Percentiles rank a stretch among this genome's conserved stretches.
Evolutionary conservation across 2,329 filamentous ascomycete genomes (phyloP).

Genomic region (Ascochyta koolunga): DNA sequence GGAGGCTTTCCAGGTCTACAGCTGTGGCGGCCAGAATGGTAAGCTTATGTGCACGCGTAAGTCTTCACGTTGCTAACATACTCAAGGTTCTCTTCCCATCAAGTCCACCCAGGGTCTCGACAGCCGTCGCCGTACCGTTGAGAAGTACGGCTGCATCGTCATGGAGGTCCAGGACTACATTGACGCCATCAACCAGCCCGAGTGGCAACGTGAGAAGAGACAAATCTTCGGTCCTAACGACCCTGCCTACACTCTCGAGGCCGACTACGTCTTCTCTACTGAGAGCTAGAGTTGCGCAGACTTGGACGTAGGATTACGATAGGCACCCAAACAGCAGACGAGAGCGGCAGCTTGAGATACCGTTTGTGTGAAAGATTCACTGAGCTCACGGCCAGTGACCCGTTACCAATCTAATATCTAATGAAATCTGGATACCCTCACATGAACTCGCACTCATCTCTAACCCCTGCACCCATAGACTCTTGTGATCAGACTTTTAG

Average conservation of each 20-base stretch:
- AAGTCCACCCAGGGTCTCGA: conserved; percentile 74
- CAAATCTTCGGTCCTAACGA: conserved; percentile 57
- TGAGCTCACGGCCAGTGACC: not conserved
- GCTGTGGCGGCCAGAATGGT: conserved; percentile 78
- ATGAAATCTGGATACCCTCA: not conserved
- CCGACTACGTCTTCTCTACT: conserved; percentile 53
- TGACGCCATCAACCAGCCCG: conserved; percentile 88
- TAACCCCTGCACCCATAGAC: too few species aligned
- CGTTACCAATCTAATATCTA: conserved; percentile 12
- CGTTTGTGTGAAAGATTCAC: not conserved
- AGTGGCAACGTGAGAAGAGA: conserved; percentile 73
- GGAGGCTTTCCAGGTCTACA: conserved; percentile 86
- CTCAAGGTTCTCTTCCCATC: conserved; percentile 60
- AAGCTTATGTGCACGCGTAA: conserved; percentile 1
- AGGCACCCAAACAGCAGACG: not conserved
- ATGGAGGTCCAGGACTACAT: conserved; percentile 95
- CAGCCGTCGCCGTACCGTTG: conserved; percentile 66
- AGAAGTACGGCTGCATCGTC: conserved; percentile 83
- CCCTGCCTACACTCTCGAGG: conserved; percentile 52
- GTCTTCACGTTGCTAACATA: conserved; percentile 10
- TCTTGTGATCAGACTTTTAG: not conserved
- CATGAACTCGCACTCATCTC: not conserved
- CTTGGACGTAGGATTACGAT: not conserved
- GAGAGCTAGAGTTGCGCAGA: conserved; percentile 10
- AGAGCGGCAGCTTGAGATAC: not conserved